Percentiles rank a stretch among this genome's conserved stretches.
phyloP scores from a whole-genome alignment of 1,284 basidiomycete genomes.

The Apiotrichum akiyoshidainum region DNA sequence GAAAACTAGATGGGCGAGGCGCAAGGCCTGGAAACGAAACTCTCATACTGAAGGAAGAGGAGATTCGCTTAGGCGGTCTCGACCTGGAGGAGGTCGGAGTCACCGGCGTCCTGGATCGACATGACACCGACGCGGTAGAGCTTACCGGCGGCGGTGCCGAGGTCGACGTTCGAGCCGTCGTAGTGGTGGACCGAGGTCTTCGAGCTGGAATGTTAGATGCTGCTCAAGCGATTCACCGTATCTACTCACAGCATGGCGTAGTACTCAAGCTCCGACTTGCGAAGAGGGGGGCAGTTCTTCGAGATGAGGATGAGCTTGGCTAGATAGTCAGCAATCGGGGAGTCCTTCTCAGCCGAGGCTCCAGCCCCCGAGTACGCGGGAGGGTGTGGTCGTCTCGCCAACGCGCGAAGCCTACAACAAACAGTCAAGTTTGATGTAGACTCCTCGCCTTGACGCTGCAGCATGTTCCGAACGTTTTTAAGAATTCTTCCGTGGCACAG shows the following conservation, averaged over 20 bases:
- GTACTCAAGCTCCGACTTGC: constrained; percentile 99
- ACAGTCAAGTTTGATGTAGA: neutral
- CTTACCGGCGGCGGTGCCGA: constrained; percentile 98
- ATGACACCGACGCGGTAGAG: constrained; percentile 99
- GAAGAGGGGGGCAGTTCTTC: constrained; percentile 97
- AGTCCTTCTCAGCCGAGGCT: constrained; percentile 85
- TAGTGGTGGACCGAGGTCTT: constrained; percentile 98
- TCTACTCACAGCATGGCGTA: constrained; percentile 87
- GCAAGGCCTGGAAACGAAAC: neutral
- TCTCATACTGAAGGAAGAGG: neutral
- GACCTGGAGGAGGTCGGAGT: constrained; percentile 73
- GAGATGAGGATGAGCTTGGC: constrained; percentile 99
- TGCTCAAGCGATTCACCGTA: too few relatives aligned
- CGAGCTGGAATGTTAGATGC: constrained; percentile 52
- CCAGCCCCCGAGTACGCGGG: constrained; percentile 10
- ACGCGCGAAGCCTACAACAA: neutral
- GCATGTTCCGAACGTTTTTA: neutral
- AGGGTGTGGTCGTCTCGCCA: neutral
- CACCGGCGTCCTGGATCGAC: constrained; percentile 94
- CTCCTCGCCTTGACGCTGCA: neutral
- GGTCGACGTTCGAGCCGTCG: constrained; percentile 91
- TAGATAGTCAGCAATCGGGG: constrained; percentile 64
- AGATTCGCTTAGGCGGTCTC: constrained; percentile 35
- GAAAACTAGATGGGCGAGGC: neutral
- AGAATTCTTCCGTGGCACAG: neutral